Conservation (phyloP, 495 filamentous ascomycete genomes). For the Aspergillus sclerotioniger region DNA sequence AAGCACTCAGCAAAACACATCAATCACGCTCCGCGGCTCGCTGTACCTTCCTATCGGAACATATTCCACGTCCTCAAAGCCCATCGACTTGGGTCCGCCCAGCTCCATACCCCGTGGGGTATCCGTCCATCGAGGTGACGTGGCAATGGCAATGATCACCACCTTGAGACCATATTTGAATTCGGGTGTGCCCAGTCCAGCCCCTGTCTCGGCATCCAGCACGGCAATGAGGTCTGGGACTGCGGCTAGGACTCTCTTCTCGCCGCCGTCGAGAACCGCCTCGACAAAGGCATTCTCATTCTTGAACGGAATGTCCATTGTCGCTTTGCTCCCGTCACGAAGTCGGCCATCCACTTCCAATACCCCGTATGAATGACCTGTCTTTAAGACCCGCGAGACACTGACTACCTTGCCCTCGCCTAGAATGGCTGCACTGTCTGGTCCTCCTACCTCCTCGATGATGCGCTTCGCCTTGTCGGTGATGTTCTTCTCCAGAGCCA, state of each 20-base stretch:
- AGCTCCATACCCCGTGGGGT: constrained; percentile 32
- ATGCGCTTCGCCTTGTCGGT: constrained; percentile 53
- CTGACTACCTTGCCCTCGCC: constrained; percentile 61
- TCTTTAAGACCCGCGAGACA: constrained; percentile 50
- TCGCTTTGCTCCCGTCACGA: constrained; percentile 42
- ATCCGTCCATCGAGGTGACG: constrained; percentile 55
- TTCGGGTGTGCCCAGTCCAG: constrained; percentile 59
- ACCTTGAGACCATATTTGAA: constrained; percentile 60
- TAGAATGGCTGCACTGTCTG: constrained; percentile 49
- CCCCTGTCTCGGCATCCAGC: constrained; percentile 58
- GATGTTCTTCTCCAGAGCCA: constrained; percentile 44
- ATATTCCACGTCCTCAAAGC: constrained; percentile 33
- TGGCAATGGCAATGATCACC: constrained; percentile 54
- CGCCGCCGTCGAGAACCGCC: constrained; percentile 28
- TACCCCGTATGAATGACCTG: constrained; percentile 34
- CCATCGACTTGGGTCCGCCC: constrained; percentile 32
- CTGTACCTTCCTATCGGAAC: constrained; percentile 31
- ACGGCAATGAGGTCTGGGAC: constrained; percentile 62
- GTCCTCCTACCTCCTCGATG: constrained; percentile 54
- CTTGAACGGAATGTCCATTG: constrained; percentile 52
- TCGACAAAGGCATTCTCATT: constrained; percentile 62
- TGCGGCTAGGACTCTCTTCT: constrained; percentile 49
- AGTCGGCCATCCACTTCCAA: constrained; percentile 44
- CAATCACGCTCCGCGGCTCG: constrained; percentile 31
- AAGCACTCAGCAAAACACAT: constrained; percentile 22